Evolutionary conservation across 2,329 filamentous ascomycete genomes (phyloP).

Genomic region (Ceratocystis alfenasii): DNA sequence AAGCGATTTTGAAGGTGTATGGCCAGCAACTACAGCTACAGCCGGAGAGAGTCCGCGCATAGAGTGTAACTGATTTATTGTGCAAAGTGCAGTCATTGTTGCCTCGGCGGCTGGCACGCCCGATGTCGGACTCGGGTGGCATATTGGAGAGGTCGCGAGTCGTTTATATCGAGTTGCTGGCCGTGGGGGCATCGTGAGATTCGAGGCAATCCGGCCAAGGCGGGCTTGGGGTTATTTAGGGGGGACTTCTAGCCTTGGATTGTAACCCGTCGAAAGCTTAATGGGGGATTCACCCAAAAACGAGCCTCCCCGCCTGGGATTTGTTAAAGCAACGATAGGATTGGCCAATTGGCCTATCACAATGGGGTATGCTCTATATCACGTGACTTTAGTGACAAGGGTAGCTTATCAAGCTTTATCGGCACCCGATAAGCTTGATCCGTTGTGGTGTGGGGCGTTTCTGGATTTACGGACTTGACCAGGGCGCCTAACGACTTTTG

Average conservation of each 20-base stretch:
- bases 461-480: not conserved
- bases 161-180: slow-evolving; percentile 5
- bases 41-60: not conserved
- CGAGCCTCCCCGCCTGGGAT: not conserved
- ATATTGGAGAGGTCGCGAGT: not conserved
- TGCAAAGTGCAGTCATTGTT: not conserved
- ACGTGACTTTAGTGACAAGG: not conserved
- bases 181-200: slow-evolving; percentile 16
- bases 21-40: not conserved
- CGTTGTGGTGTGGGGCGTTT: not conserved
- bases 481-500: too few species aligned
- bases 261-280: slow-evolving; percentile 3
- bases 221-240: not conserved
- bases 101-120: not conserved
- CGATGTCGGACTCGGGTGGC: not conserved
- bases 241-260: slow-evolving; percentile 2
- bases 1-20: not conserved
- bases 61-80: not conserved
- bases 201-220: not conserved
- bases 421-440: not conserved
- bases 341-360: slow-evolving; percentile 5
- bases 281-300: not conserved
- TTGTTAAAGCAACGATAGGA: not conserved
- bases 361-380: not conserved
- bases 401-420: not conserved